Evolutionary conservation across 2,329 filamentous ascomycete species (phyloP), one percentile per base, ranked within the genome.

Genomic region (Parascedosporium putredinis): DNA sequence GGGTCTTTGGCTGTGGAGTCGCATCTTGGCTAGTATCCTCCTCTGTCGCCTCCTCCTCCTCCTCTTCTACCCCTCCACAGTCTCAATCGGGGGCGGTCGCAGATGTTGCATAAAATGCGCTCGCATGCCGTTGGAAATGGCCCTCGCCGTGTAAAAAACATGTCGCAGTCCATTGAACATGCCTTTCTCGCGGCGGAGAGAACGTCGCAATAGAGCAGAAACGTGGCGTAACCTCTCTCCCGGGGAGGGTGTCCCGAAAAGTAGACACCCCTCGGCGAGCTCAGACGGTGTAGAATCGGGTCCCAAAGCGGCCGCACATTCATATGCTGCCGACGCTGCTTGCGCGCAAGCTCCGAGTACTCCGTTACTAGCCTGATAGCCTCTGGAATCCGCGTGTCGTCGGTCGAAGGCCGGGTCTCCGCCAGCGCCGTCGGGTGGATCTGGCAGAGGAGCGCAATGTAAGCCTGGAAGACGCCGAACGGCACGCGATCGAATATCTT

Each of bases 391-490:
- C 36, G 47, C 24, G 50, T 49, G 6, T 42, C 36, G 12, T 18
- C 25, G 20, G 29, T 24, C n/a, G 51, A 45, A 12, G 38, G 43
- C n/a, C 27, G 49, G 40, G 45, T 51, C 12, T 33, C 22, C 1
- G 50, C 49, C 8, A 45, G 36, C 10, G 48, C 48, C 2, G 6
- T 5, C 10, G 48, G 40, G 10, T 50, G 48, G 2, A 43, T 23
- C 25, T 34, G 38, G 33, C 53, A 50, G 23, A 55, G 45, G 14
- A 54, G 38, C n/a, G 34, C 22, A n/a, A 54, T 49, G 42, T 52
- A 54, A 6, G 48, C 50, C 7, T 48, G 27, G 10, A 55, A 33
- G n/a, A 55, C 46, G n/a, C 47, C 45, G 14, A 50, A 51, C 22
- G 50, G 49, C 25, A 55, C 25, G 27, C 48, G 40, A 16, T 25